A percentile compares a stretch with the other conserved stretches of the same genome.
Evolutionary conservation across 768 basidiomycete species (phyloP).

Genomic region (Asterophora parasitica): DNA sequence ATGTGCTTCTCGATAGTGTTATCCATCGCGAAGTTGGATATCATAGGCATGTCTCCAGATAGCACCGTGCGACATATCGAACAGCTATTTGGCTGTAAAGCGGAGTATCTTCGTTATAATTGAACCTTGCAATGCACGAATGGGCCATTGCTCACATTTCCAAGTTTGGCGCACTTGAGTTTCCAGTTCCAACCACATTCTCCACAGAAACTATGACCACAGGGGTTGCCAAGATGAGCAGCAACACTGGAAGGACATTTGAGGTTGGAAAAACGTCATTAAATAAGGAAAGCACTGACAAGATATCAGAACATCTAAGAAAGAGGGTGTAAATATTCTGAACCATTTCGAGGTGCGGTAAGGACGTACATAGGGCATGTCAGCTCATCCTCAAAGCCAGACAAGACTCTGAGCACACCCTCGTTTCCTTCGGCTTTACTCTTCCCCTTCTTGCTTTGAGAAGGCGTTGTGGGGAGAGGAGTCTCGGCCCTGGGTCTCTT

Average conservation of each 20-base stretch:
- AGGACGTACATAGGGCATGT: conserved; percentile 66
- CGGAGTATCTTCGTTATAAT: neutral
- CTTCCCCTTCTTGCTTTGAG: conserved; percentile 41
- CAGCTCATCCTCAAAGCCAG: conserved; percentile 58
- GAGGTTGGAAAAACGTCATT: conserved; percentile 1
- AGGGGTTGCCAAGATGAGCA: conserved; percentile 61
- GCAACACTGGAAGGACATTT: conserved; percentile 41
- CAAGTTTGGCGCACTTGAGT: conserved; percentile 36
- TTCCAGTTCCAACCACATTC: conserved; percentile 63
- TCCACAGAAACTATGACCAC: conserved; percentile 72
- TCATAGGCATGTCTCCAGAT: conserved; percentile 37
- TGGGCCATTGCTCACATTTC: conserved; percentile 12
- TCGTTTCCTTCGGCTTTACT: conserved; percentile 25
- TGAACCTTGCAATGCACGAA: conserved; percentile 4
- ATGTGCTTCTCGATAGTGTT: conserved; percentile 57
- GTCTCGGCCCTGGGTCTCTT: conserved; percentile 13
- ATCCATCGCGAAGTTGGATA: conserved; percentile 63
- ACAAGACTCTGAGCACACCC: conserved; percentile 27
- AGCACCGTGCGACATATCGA: conserved; percentile 56
- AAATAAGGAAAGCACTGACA: conserved; percentile 39
- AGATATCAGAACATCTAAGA: conserved; percentile 63
- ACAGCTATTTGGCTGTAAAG: conserved; percentile 39
- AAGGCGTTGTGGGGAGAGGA: conserved; percentile 5
- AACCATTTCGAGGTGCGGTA: neutral
- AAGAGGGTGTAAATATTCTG: conserved; percentile 1